Conservation (phyloP, 768 basidiomycete genomes). For the Trichaptum fuscoviolaceum region DNA sequence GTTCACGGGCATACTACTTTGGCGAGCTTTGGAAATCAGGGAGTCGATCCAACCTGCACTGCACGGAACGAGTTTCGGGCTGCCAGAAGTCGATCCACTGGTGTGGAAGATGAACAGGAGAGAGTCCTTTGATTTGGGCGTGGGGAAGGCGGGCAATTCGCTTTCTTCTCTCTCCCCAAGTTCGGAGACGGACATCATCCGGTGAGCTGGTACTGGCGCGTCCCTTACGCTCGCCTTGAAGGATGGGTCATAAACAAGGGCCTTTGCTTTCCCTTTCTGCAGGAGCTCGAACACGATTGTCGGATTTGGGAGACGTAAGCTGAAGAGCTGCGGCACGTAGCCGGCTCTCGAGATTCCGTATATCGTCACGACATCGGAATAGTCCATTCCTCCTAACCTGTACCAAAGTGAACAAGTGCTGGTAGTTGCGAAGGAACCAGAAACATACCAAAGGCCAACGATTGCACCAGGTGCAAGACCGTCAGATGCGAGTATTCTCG, state of each 20-base stretch:
- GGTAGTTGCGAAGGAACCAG: slow-evolving; percentile 5
- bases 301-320: slow-evolving; percentile 70
- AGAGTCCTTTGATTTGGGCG: slow-evolving; percentile 33
- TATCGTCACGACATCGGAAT: slow-evolving; percentile 65
- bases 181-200: slow-evolving; percentile 35
- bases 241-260: slow-evolving; percentile 56
- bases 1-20: slow-evolving; percentile 43
- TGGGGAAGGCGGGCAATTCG: slow-evolving; percentile 39
- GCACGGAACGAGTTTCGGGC: slow-evolving; percentile 73
- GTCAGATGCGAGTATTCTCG: slow-evolving; percentile 37
- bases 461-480: slow-evolving; percentile 52
- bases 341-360: slow-evolving; percentile 74
- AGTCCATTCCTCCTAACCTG: slow-evolving; percentile 72
- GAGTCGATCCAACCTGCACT: slow-evolving; percentile 60
- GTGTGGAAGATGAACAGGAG: slow-evolving; percentile 72
- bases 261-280: slow-evolving; percentile 52
- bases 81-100: slow-evolving; percentile 79
- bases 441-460: slow-evolving; percentile 66
- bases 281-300: slow-evolving; percentile 67
- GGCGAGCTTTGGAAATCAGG: slow-evolving; percentile 55
- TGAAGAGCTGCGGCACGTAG: slow-evolving; percentile 74
- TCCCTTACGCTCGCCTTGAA: slow-evolving; percentile 38
- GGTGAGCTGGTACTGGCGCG: slow-evolving; percentile 47
- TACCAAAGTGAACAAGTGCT: slow-evolving; percentile 10
- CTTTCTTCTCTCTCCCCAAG: slow-evolving; percentile 30